phyloP scores from a whole-genome alignment of 2,329 filamentous ascomycete species.

The Cladobotryum protrusum region DNA sequence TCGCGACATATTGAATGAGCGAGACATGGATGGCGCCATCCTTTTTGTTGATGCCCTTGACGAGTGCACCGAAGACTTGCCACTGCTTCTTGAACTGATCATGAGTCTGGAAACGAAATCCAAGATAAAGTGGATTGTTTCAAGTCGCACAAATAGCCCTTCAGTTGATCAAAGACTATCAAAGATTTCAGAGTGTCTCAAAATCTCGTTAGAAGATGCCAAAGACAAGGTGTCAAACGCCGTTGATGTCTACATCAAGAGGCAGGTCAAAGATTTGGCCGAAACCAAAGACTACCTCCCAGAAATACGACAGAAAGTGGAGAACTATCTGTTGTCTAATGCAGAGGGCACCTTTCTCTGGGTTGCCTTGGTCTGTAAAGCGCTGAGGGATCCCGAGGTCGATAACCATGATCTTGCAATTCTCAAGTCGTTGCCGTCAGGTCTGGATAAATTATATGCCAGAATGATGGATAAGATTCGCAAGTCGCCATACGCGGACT shows the following conservation, averaged over 20 bases:
- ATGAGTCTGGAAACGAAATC: not conserved
- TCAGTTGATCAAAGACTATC: not conserved
- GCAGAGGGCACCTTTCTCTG: not conserved
- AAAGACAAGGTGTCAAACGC: not conserved
- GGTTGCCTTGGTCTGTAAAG: not conserved
- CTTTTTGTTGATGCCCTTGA: not conserved
- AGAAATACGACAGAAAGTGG: not conserved
- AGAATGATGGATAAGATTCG: conserved; percentile 31
- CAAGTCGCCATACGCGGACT: conserved; percentile 19
- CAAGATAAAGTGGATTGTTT: not conserved
- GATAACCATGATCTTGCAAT: not conserved
- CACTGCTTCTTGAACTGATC: not conserved
- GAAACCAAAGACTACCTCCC: not conserved
- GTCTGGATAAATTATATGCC: conserved; percentile 30
- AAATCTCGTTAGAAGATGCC: not conserved
- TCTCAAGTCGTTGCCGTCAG: conserved; percentile 17
- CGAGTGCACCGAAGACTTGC: not conserved
- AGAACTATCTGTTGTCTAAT: not conserved
- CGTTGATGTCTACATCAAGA: not conserved
- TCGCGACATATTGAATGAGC: not conserved
- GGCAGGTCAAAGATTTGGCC: not conserved
- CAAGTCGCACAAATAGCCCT: not conserved
- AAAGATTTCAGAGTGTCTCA: not conserved
- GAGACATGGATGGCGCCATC: not conserved
- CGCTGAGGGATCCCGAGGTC: not conserved